These are phyloP conservation scores for Termitomyces sp. DNA, from an alignment of 768 basidiomycete species.

Conservation along the genomic window DNA sequence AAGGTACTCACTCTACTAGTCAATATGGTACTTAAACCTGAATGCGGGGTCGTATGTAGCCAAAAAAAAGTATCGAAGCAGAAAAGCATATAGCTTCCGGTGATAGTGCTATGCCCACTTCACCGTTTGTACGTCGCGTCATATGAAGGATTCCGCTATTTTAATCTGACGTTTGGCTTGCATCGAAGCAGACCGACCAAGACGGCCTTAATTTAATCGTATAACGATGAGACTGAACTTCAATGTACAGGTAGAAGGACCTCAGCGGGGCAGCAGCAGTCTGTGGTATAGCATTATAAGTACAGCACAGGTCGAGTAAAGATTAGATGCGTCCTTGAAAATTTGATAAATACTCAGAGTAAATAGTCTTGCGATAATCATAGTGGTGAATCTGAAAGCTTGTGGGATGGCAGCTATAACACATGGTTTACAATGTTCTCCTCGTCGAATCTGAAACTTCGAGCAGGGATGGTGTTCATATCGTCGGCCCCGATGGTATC, in stretches of 20 bases:
- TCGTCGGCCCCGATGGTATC: conserved; percentile 22
- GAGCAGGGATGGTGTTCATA: neutral
- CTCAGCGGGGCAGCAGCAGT: neutral
- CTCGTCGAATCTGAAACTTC: neutral
- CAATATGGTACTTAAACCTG: too few relatives aligned
- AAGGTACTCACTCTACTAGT: too few relatives aligned
- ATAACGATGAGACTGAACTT: neutral
- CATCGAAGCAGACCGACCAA: neutral
- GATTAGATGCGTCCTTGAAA: too few relatives aligned
- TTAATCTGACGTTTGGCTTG: neutral
- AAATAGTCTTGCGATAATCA: neutral
- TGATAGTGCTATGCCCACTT: conserved; percentile 43
- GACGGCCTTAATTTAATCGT: neutral
- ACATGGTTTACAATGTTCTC: neutral
- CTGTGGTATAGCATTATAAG: neutral
- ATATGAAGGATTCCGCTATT: neutral
- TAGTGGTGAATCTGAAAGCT: too few relatives aligned
- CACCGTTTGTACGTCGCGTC: neutral
- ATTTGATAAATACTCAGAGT: neutral
- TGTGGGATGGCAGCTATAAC: neutral
- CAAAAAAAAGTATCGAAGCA: too few relatives aligned
- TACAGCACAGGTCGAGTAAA: neutral
- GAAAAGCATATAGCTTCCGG: too few relatives aligned
- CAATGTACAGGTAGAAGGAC: neutral
- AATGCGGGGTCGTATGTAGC: too few relatives aligned